Conservation (phyloP, 495 filamentous ascomycete genomes). For the Bacidia gigantensis region DNA sequence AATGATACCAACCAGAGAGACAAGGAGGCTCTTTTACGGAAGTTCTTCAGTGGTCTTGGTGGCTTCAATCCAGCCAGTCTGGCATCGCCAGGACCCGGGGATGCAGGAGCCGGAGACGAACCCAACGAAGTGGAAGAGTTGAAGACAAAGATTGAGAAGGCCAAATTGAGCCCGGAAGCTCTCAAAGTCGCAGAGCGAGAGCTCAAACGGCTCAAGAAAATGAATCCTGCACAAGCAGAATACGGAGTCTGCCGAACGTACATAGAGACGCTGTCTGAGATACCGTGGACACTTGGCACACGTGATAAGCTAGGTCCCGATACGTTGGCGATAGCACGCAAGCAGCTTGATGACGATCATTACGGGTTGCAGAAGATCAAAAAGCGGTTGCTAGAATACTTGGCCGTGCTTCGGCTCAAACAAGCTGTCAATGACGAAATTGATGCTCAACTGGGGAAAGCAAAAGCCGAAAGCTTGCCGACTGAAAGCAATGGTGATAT, state of each 20-base stretch:
- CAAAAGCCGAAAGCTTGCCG: slow-evolving; percentile 41
- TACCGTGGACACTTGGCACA: slow-evolving; percentile 81
- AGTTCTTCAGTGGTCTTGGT: slow-evolving; percentile 34
- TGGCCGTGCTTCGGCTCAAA: slow-evolving; percentile 90
- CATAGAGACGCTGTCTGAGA: slow-evolving; percentile 84
- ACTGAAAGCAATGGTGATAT: neutral
- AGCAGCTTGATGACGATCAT: slow-evolving; percentile 91
- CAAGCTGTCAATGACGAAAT: slow-evolving; percentile 71
- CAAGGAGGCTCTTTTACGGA: slow-evolving; percentile 37
- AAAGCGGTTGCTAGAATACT: slow-evolving; percentile 87
- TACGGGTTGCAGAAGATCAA: slow-evolving; percentile 97
- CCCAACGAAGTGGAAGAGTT: slow-evolving; percentile 83
- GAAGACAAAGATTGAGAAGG: slow-evolving; percentile 70
- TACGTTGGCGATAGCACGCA: slow-evolving; percentile 63
- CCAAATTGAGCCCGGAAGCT: slow-evolving; percentile 61
- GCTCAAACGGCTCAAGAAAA: slow-evolving; percentile 77
- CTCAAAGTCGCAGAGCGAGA: slow-evolving; percentile 81
- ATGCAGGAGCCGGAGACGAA: slow-evolving; percentile 53
- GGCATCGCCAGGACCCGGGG: slow-evolving; percentile 31
- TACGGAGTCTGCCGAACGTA: slow-evolving; percentile 92
- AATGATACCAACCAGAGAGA: slow-evolving; percentile 38
- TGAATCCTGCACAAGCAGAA: slow-evolving; percentile 88
- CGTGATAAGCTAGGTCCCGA: slow-evolving; percentile 76
- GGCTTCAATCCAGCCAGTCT: slow-evolving; percentile 36
- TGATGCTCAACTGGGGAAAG: slow-evolving; percentile 57